Conservation (phyloP, 2,329 filamentous ascomycete species). For the Talaromyces pinophilus region DNA sequence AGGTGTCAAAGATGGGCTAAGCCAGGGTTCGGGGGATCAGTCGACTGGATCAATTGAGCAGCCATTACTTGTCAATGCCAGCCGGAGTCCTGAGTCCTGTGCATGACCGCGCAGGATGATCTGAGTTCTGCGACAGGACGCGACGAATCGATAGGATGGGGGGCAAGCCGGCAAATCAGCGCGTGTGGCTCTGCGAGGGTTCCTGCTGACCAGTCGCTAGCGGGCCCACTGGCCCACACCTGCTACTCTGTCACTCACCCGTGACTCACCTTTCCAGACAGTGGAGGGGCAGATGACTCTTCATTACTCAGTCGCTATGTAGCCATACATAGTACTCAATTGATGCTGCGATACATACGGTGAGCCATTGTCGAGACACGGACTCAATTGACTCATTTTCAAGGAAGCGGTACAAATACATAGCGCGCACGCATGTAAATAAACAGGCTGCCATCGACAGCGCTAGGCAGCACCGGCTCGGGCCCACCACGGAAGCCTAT, state of each 20-base stretch:
- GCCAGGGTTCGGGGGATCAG: neutral
- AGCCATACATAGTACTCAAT: neutral
- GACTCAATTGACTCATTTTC: neutral
- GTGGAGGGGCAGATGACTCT: slow-evolving; percentile 10
- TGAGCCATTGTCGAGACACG: neutral
- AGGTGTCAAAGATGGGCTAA: neutral
- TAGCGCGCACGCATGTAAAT: too few relatives aligned
- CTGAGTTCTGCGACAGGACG: slow-evolving; percentile 13
- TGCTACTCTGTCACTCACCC: slow-evolving; percentile 6
- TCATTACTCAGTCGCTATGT: neutral
- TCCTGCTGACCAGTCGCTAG: slow-evolving; percentile 21
- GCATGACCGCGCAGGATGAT: slow-evolving; percentile 19
- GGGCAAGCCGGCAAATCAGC: slow-evolving; percentile 3
- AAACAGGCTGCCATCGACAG: neutral
- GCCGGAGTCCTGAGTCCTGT: neutral
- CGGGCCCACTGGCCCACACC: slow-evolving; percentile 3
- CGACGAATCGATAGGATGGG: slow-evolving; percentile 1
- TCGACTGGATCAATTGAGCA: neutral
- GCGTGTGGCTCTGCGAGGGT: slow-evolving; percentile 5
- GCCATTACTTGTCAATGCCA: slow-evolving; percentile 12
- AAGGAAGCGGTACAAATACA: neutral
- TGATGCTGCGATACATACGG: neutral
- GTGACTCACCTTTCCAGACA: slow-evolving; percentile 13
- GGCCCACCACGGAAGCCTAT: slow-evolving; percentile 15
- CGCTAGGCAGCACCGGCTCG: slow-evolving; percentile 13